Evolutionary conservation across 2,329 filamentous ascomycete species (phyloP).

Genomic region (Trichoderma sp.): DNA sequence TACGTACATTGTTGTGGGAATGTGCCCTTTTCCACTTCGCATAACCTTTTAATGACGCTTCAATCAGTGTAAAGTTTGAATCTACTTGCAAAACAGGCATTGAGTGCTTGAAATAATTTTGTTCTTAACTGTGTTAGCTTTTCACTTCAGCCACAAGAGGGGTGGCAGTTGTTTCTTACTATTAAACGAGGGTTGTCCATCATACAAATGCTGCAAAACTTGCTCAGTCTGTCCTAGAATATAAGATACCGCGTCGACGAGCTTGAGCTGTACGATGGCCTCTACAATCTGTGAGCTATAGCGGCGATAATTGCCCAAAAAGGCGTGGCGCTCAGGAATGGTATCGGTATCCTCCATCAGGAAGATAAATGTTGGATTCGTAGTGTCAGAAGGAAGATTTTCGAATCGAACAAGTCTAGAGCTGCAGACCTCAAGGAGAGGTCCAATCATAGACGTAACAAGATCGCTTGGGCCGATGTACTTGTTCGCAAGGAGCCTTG

Average conservation of each 20-base stretch:
- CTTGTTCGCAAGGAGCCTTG: slow-evolving; percentile 72
- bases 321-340: slow-evolving; percentile 88
- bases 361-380: slow-evolving; percentile 78
- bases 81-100: slow-evolving; percentile 78
- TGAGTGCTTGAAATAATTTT: slow-evolving; percentile 68
- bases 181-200: slow-evolving; percentile 66
- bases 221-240: slow-evolving; percentile 79
- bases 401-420: slow-evolving; percentile 86
- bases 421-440: slow-evolving; percentile 80
- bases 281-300: slow-evolving; percentile 90
- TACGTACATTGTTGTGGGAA: slow-evolving; percentile 36
- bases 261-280: slow-evolving; percentile 76
- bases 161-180: slow-evolving; percentile 46
- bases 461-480: slow-evolving; percentile 66
- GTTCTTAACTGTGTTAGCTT: slow-evolving; percentile 44
- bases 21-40: slow-evolving; percentile 66
- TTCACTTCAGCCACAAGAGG: background rate
- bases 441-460: slow-evolving; percentile 65
- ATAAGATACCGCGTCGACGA: slow-evolving; percentile 82
- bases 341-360: slow-evolving; percentile 94
- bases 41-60: slow-evolving; percentile 86
- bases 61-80: slow-evolving; percentile 85
- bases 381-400: slow-evolving; percentile 75
- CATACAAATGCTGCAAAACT: slow-evolving; percentile 74
- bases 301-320: slow-evolving; percentile 90